Evolutionary conservation across 2,329 filamentous ascomycete genomes (phyloP), one percentile per base, ranked within the genome.

Genomic region (Aureobasidium mangrovei): DNA sequence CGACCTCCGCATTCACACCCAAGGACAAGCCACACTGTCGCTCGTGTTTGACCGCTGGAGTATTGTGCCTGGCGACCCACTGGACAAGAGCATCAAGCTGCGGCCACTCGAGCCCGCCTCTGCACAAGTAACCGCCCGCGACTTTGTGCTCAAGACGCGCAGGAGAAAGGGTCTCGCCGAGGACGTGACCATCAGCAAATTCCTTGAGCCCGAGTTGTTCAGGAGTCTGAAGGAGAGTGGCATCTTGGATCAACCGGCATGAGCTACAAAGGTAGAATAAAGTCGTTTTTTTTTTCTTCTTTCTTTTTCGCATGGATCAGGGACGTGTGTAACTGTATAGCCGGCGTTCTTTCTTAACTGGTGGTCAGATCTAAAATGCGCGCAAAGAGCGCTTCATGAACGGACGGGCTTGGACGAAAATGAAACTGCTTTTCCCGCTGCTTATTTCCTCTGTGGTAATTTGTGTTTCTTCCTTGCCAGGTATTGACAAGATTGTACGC

Each of bases 101-200:
- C 78, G 87, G 47, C 88, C 91, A 4, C 75, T 98, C 60, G 91
- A 97, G 70, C 89, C 91, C 59, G 93, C 93, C 1, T 81, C 80
- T 53, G 87, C 88, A 49, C 89, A 94, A 74, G 90, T 88, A 26
- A 94, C 91, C 46, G 93, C 93, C 1, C 79, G 93, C 58, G 93
- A 98, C 70, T 97, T 98, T 70, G 91, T 97, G 53, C 79, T 97
- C 59, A 98, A 98, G 80, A 98, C 93, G 7, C 80, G 93, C 62
- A 77, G 90, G 65, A 81, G 93, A 61, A 98, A 98, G 78, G 93
- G 93, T 1, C 71, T 98, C 58, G 91, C 88, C 59, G 93, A 97
- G 75, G 93, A 97, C 69, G 89, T 97, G 39, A 91, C 86, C 31
- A 90, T 97, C 54, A 90, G 89, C 69, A 96, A 95, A 67, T 98